phyloP scores from a whole-genome alignment of 2,329 filamentous ascomycete species.

The Grosmannia clavigera region DNA sequence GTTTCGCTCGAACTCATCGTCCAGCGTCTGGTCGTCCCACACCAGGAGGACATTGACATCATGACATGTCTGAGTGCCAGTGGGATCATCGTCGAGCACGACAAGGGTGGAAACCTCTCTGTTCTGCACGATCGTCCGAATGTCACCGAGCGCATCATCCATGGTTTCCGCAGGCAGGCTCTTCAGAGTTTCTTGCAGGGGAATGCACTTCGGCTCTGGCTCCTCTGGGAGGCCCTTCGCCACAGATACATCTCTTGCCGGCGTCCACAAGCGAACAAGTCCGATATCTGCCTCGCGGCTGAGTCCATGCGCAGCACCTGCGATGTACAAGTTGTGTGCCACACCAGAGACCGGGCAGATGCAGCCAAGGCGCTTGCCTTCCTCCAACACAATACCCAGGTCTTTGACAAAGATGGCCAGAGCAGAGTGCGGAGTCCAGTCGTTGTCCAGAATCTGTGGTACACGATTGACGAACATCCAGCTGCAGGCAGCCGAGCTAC shows the following conservation, averaged over 20 bases:
- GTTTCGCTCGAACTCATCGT: conserved; percentile 27
- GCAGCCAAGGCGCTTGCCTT: conserved; percentile 18
- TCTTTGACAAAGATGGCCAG: conserved; percentile 24
- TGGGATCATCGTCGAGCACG: conserved; percentile 42
- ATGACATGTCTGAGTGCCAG: conserved; percentile 50
- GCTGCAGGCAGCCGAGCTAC: conserved; percentile 23
- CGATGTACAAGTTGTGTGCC: conserved; percentile 21
- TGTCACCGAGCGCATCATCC: background rate
- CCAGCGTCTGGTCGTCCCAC: conserved; percentile 34
- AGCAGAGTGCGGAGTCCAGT: conserved; percentile 17
- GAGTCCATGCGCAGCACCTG: conserved; percentile 20
- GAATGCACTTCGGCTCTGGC: background rate
- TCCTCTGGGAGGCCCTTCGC: background rate
- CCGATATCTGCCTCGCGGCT: conserved; percentile 23
- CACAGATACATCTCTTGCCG: no score
- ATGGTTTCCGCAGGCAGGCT: background rate
- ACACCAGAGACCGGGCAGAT: conserved; percentile 18
- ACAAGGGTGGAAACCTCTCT: conserved; percentile 22
- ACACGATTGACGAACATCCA: conserved; percentile 25
- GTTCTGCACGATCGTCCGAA: background rate
- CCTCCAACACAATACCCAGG: conserved; percentile 20
- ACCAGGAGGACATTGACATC: conserved; percentile 41
- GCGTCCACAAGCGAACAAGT: conserved; percentile 21
- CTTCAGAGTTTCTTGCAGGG: background rate
- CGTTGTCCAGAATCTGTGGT: conserved; percentile 23